Evolutionary conservation across 768 basidiomycete genomes (phyloP), one percentile per base, ranked within the genome.

Genomic region (Wakefieldia striispora): DNA sequence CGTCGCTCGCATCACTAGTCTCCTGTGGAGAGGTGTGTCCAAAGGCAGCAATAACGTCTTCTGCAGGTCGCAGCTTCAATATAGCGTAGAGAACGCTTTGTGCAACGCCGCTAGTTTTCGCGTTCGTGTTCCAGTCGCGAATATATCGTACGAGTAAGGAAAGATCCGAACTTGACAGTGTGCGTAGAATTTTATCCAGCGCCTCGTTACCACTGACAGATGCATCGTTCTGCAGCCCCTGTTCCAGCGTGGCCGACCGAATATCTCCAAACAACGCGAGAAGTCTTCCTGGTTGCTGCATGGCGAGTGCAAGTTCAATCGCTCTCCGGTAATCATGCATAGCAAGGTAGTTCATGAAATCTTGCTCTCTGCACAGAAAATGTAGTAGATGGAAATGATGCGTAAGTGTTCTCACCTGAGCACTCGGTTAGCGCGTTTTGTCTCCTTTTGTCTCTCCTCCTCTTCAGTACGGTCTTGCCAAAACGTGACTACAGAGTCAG

Each of bases 401-500:
- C 19, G 9, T 1, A 35, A 38, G 38, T 17, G 14, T 21, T 75
- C 88, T 61, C 62, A 95, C 95, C 88, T 90, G 57, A 90, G 76
- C 39, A 91, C 89, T 53, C 83, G 68, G 47, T 88, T 80, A 12
- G 82, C 81, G 20, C 90, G 80, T 60, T 86, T 82, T 6, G 75
- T 70, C 59, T 88, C 86, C 63, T 83, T 87, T 66, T 91, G 86
- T 33, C 74, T 71, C 57, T 88, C 84, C 53, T 89, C 78, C 56
- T 89, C 84, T 63, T 88, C 89, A 0, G 95, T 97, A 54, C 87
- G 91, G 67, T 98, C 95, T 69, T 91, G 77, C 97, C 97, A 98
- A 64, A 99, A 88, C 3, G 92, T 98, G 50, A 97, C 82, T 9
- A 97, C 79, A 12, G 95, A 97, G 68, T 99, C 97, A 9, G 97